A percentile compares a stretch with the other conserved stretches of the same genome.
These are phyloP conservation scores for Knufia fluminis DNA, from an alignment of 2,329 filamentous ascomycete genomes.

Conservation along the genomic window DNA sequence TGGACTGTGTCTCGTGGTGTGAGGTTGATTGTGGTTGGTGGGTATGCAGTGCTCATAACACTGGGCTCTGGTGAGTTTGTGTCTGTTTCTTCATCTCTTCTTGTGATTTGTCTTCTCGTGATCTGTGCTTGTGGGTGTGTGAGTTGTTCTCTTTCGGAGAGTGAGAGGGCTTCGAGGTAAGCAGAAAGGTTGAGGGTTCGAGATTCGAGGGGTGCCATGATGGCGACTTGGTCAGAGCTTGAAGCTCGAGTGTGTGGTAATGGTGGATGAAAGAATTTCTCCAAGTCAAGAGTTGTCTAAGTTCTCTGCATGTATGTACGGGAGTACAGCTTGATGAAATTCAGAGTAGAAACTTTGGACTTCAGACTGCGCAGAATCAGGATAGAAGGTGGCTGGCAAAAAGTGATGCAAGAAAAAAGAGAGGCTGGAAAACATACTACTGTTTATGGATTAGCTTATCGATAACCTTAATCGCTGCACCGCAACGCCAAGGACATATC, in stretches of 20 bases:
- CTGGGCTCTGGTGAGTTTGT: background rate
- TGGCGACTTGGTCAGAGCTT: background rate
- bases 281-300: too few species aligned
- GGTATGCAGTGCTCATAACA: background rate
- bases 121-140: conserved; percentile 4
- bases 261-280: background rate
- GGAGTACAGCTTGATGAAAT: too few species aligned
- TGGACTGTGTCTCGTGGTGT: conserved; percentile 18
- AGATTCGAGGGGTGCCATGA: conserved; percentile 4
- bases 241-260: background rate
- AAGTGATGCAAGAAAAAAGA: background rate
- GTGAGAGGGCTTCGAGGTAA: conserved; percentile 5
- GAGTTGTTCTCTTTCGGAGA: conserved; percentile 5
- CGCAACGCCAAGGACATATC: background rate
- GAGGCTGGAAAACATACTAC: background rate
- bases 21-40: background rate
- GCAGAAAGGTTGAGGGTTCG: background rate
- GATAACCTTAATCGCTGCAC: background rate
- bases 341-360: too few species aligned
- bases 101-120: conserved; percentile 1
- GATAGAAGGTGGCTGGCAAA: background rate
- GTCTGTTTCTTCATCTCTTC: background rate
- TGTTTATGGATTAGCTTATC: background rate
- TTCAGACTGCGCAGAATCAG: too few species aligned
- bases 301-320: too few species aligned